Evolutionary conservation across 2,329 filamentous ascomycete genomes (phyloP).

Genomic region (Monilinia vaccinii-corymbosi): DNA sequence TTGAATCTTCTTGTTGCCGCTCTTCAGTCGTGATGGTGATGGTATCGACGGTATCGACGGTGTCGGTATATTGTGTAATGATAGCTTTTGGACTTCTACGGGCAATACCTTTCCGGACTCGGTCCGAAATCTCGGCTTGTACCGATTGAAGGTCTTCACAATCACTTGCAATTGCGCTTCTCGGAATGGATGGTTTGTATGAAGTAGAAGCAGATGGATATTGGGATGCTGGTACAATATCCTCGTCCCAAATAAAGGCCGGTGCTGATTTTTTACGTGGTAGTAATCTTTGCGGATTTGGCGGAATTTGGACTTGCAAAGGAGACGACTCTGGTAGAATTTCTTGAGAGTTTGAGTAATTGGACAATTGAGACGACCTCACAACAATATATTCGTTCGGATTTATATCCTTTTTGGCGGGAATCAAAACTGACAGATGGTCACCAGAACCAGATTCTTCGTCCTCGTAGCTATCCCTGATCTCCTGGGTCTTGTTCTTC

Average conservation of each 20-base stretch:
- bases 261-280: neutral
- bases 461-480: slow-evolving; percentile 24
- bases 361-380: slow-evolving; percentile 13
- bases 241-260: slow-evolving; percentile 19
- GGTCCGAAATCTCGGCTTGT: slow-evolving; percentile 7
- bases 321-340: neutral
- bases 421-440: slow-evolving; percentile 13
- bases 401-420: slow-evolving; percentile 14
- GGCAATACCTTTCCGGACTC: slow-evolving; percentile 2
- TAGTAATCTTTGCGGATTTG: slow-evolving; percentile 1
- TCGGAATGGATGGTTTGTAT: slow-evolving; percentile 10
- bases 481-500: slow-evolving; percentile 11
- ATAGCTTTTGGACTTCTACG: neutral
- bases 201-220: slow-evolving; percentile 12
- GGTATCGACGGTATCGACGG: neutral
- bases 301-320: slow-evolving; percentile 6
- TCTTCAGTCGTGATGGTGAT: neutral
- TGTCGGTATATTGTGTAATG: slow-evolving; percentile 4
- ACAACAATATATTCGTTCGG: slow-evolving; percentile 14
- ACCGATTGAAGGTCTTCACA: neutral
- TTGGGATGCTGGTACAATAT: slow-evolving; percentile 21
- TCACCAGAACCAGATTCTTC: slow-evolving; percentile 7
- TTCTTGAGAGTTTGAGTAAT: neutral
- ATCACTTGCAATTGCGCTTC: neutral
- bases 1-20: neutral